These are phyloP conservation scores for Breynia disticha DNA, from an alignment of 441 rosid genomes.

Conservation along the genomic window DNA sequence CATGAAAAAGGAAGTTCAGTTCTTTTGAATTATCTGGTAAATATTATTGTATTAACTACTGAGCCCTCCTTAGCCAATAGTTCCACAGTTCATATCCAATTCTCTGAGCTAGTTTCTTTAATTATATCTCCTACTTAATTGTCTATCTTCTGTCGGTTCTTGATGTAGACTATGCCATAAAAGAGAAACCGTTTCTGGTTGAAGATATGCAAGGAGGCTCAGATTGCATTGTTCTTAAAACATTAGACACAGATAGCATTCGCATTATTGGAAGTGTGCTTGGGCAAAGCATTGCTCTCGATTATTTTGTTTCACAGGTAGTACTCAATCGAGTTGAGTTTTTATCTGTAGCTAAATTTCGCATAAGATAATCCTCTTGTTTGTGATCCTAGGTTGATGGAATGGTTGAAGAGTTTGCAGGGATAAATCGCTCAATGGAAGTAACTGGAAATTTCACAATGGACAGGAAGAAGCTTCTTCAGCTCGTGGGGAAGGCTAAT, in stretches of 20 bases:
- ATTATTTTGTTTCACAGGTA: slow-evolving; percentile 93
- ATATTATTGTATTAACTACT: too few relatives aligned
- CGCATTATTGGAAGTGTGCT: slow-evolving; percentile 89
- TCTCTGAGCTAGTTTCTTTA: neutral
- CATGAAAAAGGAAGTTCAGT: neutral
- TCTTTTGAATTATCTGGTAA: too few relatives aligned
- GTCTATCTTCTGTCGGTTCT: neutral
- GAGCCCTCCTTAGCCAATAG: too few relatives aligned
- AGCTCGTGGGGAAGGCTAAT: slow-evolving; percentile 94
- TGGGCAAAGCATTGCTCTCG: slow-evolving; percentile 90
- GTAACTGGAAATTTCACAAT: slow-evolving; percentile 85
- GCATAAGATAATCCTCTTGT: neutral
- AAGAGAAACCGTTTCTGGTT: slow-evolving; percentile 60
- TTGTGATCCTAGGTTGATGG: slow-evolving; percentile 55
- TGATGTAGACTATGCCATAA: slow-evolving; percentile 62
- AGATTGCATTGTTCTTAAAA: slow-evolving; percentile 63
- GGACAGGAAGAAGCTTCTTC: slow-evolving; percentile 82
- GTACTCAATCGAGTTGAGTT: slow-evolving; percentile 2
- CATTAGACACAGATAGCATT: slow-evolving; percentile 70
- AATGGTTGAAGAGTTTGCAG: slow-evolving; percentile 92
- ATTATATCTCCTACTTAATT: neutral
- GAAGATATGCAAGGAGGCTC: slow-evolving; percentile 85
- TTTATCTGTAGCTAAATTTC: neutral
- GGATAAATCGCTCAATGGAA: slow-evolving; percentile 80
- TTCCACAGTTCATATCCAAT: neutral